phyloP scores from a whole-genome alignment of 768 basidiomycete genomes.

The Tylopilus cervinicoccineus region DNA sequence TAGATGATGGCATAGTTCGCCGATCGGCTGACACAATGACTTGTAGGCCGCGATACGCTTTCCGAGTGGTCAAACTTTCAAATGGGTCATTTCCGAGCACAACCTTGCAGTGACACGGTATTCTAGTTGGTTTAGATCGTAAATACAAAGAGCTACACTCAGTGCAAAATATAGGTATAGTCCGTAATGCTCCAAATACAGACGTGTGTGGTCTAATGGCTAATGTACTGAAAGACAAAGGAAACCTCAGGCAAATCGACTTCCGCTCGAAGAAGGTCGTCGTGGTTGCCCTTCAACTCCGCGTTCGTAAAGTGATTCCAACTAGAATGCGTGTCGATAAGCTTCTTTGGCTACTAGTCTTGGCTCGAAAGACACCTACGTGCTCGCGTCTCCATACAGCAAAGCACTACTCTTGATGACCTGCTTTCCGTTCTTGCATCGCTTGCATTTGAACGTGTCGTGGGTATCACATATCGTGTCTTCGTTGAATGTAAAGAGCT shows the following conservation, averaged over 20 bases:
- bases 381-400: constrained; percentile 95
- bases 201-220: constrained; percentile 50
- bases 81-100: too few relatives aligned
- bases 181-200: constrained; percentile 8
- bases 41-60: too few relatives aligned
- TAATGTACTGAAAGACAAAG: constrained; percentile 95
- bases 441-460: constrained; percentile 96
- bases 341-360: neutral
- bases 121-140: neutral
- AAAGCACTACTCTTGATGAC: constrained; percentile 76
- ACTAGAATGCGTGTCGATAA: constrained; percentile 37
- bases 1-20: neutral
- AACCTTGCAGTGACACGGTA: too few relatives aligned
- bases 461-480: constrained; percentile 89
- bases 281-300: constrained; percentile 88
- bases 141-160: neutral
- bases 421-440: constrained; percentile 86
- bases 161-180: neutral
- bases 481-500: constrained; percentile 90
- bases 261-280: constrained; percentile 91
- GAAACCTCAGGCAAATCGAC: constrained; percentile 80
- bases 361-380: constrained; percentile 53
- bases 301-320: constrained; percentile 97
- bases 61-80: too few relatives aligned
- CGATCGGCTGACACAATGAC: neutral